Evolutionary conservation across 257 asterid species (phyloP).

Genomic region (Verbascum thapsus): DNA sequence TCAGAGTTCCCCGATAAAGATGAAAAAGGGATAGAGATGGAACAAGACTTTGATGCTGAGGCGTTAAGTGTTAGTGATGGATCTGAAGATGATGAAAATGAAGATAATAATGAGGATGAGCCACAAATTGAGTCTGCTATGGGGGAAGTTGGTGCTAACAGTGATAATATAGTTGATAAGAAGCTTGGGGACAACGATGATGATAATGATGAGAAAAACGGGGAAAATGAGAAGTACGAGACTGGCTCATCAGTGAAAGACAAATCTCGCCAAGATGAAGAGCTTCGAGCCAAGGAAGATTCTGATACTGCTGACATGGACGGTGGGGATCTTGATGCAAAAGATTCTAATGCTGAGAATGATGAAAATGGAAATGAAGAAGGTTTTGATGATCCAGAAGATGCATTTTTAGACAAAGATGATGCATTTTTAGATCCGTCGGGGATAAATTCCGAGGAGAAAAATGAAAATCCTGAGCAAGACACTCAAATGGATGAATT

Average conservation of each 20-base stretch:
- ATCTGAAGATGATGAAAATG: conserved; percentile 62
- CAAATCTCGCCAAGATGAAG: conserved; percentile 47
- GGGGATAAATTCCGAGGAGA: conserved; percentile 63
- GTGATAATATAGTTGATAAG: conserved; percentile 77
- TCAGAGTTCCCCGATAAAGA: conserved; percentile 59
- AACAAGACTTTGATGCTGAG: conserved; percentile 72
- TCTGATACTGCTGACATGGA: conserved; percentile 45
- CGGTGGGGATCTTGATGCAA: conserved; percentile 45
- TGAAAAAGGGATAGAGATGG: conserved; percentile 96
- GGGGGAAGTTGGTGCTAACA: conserved; percentile 72
- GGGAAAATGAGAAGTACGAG: conserved; percentile 66
- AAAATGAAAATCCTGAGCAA: conserved; percentile 45
- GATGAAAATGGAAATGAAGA: conserved; percentile 52
- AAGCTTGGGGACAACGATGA: conserved; percentile 56
- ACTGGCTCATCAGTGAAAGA: conserved; percentile 72
- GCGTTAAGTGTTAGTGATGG: conserved; percentile 77
- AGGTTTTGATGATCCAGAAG: conserved; percentile 52
- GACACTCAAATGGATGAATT: conserved; percentile 48
- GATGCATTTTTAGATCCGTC: conserved; percentile 67
- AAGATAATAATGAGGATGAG: conserved; percentile 56
- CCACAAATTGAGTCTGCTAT: conserved; percentile 68
- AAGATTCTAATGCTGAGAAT: conserved; percentile 39
- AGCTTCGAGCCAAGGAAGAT: conserved; percentile 81
- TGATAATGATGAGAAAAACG: conserved; percentile 43
- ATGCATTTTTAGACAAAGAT: conserved; percentile 63